Percentiles rank a stretch among this genome's conserved stretches.
phyloP scores from a whole-genome alignment of 176 grass and related monocot genomes.

The Panicum miliaceum region DNA sequence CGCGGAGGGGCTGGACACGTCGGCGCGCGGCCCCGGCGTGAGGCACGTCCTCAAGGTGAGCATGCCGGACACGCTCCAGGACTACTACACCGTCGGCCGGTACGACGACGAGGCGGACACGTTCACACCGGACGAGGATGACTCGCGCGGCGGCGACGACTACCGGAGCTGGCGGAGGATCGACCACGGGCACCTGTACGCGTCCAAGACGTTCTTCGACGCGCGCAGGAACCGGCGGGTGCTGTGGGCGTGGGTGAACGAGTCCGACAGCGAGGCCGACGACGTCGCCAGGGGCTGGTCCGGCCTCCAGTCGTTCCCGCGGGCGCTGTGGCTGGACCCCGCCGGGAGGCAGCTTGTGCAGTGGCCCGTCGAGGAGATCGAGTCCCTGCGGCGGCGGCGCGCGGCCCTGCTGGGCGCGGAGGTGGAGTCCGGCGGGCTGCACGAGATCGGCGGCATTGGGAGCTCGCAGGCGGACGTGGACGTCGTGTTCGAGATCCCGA shows the following conservation, averaged over 20 bases:
- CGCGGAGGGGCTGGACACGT: slow-evolving; percentile 51
- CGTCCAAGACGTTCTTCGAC: slow-evolving; percentile 72
- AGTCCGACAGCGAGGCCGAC: slow-evolving; percentile 53
- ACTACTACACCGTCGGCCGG: slow-evolving; percentile 57
- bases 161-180: slow-evolving; percentile 51
- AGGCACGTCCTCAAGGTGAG: slow-evolving; percentile 15
- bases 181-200: slow-evolving; percentile 67
- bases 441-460: slow-evolving; percentile 49
- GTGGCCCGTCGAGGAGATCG: slow-evolving; percentile 77
- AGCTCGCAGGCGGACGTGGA: slow-evolving; percentile 65
- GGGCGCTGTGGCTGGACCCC: slow-evolving; percentile 63
- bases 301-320: slow-evolving; percentile 64
- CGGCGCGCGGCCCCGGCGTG: slow-evolving; percentile 36
- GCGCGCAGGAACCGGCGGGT: slow-evolving; percentile 41
- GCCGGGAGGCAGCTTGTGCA: slow-evolving; percentile 57
- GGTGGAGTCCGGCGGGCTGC: slow-evolving; percentile 6
- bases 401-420: slow-evolving; percentile 26
- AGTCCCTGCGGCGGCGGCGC: slow-evolving; percentile 45
- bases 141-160: slow-evolving; percentile 19
- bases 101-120: slow-evolving; percentile 50
- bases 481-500: slow-evolving; percentile 50
- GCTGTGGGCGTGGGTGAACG: slow-evolving; percentile 61
- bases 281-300: slow-evolving; percentile 59
- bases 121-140: slow-evolving; percentile 50
- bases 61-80: slow-evolving; percentile 37